Evolutionary conservation across 1,139 yeast genomes (phyloP).

Genomic region (Blastobotrys proliferans): DNA sequence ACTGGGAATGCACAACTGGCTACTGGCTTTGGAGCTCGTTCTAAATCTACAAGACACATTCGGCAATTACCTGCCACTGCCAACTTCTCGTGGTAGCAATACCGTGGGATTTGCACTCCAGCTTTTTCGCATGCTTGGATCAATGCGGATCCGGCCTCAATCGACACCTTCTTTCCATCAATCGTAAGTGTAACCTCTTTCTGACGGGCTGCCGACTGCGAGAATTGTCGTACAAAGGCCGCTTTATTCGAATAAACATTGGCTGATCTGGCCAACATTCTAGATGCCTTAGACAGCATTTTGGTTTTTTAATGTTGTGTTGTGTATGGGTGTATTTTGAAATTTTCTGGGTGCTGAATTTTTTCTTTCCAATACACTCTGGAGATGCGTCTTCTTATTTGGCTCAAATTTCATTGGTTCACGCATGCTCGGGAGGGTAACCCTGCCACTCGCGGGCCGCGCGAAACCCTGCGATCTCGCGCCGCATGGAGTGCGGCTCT

Average conservation of each 20-base stretch:
- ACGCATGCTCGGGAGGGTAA: no score
- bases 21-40: slow-evolving; percentile 83
- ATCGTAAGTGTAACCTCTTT: slow-evolving; percentile 72
- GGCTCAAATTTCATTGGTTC: no score
- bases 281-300: slow-evolving; percentile 3
- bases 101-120: slow-evolving; percentile 82
- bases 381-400: no score
- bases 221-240: slow-evolving; percentile 31
- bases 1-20: slow-evolving; percentile 94
- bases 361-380: no score
- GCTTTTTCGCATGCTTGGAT: slow-evolving; percentile 93
- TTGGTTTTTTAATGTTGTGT: not conserved
- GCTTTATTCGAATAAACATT: not conserved
- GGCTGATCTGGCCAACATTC: slow-evolving; percentile 5
- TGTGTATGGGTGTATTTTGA: not conserved
- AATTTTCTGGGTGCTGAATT: not conserved
- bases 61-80: slow-evolving; percentile 95
- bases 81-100: slow-evolving; percentile 87
- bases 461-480: no score
- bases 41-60: slow-evolving; percentile 90
- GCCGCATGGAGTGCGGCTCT: no score
- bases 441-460: no score
- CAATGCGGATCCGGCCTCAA: slow-evolving; percentile 84
- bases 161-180: slow-evolving; percentile 71
- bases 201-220: slow-evolving; percentile 26